These are phyloP conservation scores for Suillus placidus DNA, from an alignment of 768 basidiomycete species.

Conservation along the genomic window DNA sequence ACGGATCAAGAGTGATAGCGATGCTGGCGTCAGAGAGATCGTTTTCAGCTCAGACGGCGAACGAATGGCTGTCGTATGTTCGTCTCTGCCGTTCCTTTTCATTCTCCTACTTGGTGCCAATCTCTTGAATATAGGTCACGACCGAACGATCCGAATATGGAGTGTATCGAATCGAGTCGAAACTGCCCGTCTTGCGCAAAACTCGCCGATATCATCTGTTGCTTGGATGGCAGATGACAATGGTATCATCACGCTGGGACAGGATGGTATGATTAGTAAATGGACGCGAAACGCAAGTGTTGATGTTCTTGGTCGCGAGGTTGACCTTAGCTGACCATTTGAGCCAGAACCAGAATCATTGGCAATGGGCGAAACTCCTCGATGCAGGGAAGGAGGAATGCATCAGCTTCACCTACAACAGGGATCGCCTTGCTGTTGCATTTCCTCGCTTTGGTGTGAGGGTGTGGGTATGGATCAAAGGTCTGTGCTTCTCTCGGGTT, in stretches of 20 bases:
- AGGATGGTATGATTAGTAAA: conserved; percentile 58
- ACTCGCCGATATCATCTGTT: conserved; percentile 48
- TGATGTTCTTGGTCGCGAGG: conserved; percentile 2
- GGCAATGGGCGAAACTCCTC: conserved; percentile 60
- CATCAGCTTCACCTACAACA: conserved; percentile 55
- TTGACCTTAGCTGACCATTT: background rate
- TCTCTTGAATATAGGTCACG: conserved; percentile 44
- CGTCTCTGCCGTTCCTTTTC: conserved; percentile 27
- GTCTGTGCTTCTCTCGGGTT: conserved; percentile 32
- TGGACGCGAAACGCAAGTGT: conserved; percentile 59
- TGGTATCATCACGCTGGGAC: conserved; percentile 58
- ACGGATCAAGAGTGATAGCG: conserved; percentile 48
- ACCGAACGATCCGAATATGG: conserved; percentile 68
- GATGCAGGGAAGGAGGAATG: conserved; percentile 50
- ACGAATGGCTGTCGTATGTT: conserved; percentile 60
- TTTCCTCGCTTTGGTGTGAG: conserved; percentile 62
- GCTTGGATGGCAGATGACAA: conserved; percentile 63
- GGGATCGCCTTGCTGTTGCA: conserved; percentile 64
- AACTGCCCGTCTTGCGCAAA: conserved; percentile 58
- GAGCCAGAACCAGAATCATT: conserved; percentile 48
- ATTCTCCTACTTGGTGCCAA: conserved; percentile 3
- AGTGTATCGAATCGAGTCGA: conserved; percentile 49
- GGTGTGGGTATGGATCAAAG: conserved; percentile 65
- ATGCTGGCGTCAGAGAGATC: conserved; percentile 49
- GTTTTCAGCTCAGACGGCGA: conserved; percentile 56